Percentiles rank a stretch among this genome's conserved stretches.
Evolutionary conservation across 257 asterid genomes (phyloP).

Genomic region (Capsicum chinense): DNA sequence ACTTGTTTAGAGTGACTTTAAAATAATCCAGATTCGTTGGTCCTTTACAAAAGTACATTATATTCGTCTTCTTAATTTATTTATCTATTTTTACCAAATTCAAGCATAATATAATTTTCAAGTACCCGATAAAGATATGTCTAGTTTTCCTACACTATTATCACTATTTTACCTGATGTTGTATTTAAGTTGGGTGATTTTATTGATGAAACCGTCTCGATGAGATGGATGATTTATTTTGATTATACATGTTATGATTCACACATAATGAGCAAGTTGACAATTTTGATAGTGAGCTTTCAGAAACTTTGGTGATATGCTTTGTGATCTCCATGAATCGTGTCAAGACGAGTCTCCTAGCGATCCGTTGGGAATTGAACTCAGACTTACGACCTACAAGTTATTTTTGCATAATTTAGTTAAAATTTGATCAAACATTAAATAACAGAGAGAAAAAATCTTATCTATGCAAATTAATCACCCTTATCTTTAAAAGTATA

Average conservation of each 20-base stretch:
- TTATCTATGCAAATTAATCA: no score
- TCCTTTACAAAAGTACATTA: background rate
- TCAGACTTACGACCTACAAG: no score
- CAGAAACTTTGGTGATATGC: background rate
- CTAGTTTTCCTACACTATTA: background rate
- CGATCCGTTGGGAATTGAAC: no score
- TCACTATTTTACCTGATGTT: background rate
- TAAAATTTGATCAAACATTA: no score
- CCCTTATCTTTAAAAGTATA: no score
- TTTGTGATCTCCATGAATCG: background rate
- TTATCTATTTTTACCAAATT: background rate
- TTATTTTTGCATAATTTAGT: no score
- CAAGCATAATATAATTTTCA: background rate
- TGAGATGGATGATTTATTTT: background rate
- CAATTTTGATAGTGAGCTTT: background rate
- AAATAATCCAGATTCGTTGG: background rate
- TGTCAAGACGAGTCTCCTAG: no score
- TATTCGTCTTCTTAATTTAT: background rate
- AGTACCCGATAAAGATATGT: background rate
- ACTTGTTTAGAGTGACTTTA: background rate
- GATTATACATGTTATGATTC: background rate
- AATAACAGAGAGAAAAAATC: no score
- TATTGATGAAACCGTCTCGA: background rate
- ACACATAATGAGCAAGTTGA: background rate
- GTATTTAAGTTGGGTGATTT: background rate